Evolutionary conservation across 2,329 filamentous ascomycete genomes (phyloP).

Genomic region (Mycocentrospora acerina): DNA sequence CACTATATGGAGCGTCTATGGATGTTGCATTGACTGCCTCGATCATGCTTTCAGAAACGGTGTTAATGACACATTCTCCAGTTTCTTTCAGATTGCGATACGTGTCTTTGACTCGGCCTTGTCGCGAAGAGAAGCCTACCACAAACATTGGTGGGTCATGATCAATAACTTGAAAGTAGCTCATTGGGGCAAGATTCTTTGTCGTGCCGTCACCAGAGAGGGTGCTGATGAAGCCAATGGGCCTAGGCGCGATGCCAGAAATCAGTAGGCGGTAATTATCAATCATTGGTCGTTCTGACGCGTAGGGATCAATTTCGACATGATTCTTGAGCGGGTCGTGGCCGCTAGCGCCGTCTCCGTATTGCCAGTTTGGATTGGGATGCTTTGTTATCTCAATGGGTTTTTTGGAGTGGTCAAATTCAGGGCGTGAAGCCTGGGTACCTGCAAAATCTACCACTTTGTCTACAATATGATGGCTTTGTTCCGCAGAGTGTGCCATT

Average conservation of each 20-base stretch:
- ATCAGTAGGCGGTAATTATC: conserved; percentile 21
- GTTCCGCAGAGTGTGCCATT: not conserved
- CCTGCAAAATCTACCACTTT: conserved; percentile 1
- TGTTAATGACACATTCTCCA: conserved; percentile 61
- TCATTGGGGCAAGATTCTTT: conserved; percentile 29
- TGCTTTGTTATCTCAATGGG: conserved; percentile 10
- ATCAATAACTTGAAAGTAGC: conserved; percentile 30
- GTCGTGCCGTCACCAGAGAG: conserved; percentile 10
- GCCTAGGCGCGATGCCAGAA: conserved; percentile 14
- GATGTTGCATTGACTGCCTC: conserved; percentile 78
- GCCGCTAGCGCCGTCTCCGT: conserved; percentile 7
- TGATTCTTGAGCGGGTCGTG: conserved; percentile 1
- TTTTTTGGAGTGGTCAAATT: conserved; percentile 7
- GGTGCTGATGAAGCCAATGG: conserved; percentile 19
- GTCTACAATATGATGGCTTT: conserved; percentile 1
- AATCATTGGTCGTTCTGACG: conserved; percentile 9
- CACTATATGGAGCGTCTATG: conserved; percentile 73
- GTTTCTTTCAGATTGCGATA: conserved; percentile 22
- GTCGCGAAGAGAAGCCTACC: conserved; percentile 17
- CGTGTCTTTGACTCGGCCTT: conserved; percentile 16
- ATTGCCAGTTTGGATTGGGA: conserved; percentile 16
- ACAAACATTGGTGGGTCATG: conserved; percentile 23
- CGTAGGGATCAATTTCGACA: conserved; percentile 17
- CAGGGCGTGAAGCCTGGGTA: conserved; percentile 5
- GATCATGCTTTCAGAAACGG: conserved; percentile 75